These are phyloP conservation scores for Silene latifolia DNA, from an alignment of 148 eudicot species.

Conservation along the genomic window DNA sequence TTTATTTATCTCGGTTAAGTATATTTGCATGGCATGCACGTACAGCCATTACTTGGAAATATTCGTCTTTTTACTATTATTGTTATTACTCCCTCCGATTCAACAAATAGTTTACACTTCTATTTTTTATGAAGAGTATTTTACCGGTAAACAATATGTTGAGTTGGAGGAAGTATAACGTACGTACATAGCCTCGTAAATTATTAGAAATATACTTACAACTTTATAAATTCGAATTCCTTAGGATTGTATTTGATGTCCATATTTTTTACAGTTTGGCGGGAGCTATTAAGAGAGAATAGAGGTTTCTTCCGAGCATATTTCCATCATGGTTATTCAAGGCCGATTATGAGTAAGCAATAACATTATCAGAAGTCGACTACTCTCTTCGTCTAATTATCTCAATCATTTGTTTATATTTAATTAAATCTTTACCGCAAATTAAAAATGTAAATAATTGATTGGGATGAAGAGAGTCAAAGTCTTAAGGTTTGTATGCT, in stretches of 20 bases:
- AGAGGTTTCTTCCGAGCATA: constrained; percentile 55
- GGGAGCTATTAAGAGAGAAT: constrained; percentile 63
- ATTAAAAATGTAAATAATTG: background rate
- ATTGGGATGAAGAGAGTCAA: background rate
- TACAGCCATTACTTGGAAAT: background rate
- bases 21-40: constrained; percentile 26
- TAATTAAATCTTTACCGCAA: too few relatives aligned
- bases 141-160: too few relatives aligned
- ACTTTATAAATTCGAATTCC: background rate
- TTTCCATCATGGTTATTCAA: constrained; percentile 39
- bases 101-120: too few relatives aligned
- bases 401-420: too few relatives aligned
- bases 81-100: too few relatives aligned
- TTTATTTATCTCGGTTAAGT: background rate
- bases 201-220: too few relatives aligned
- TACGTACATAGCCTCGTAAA: too few relatives aligned
- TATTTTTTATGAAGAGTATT: too few relatives aligned
- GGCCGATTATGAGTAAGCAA: constrained; percentile 41
- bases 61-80: too few relatives aligned
- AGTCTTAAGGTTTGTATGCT: background rate
- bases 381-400: too few relatives aligned
- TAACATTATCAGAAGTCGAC: too few relatives aligned
- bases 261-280: constrained; percentile 49
- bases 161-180: too few relatives aligned
- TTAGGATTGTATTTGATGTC: background rate